Percentiles rank a stretch among this genome's conserved stretches.
phyloP scores from a whole-genome alignment of 768 basidiomycete genomes.

The Pleurotus cornucopiae region DNA sequence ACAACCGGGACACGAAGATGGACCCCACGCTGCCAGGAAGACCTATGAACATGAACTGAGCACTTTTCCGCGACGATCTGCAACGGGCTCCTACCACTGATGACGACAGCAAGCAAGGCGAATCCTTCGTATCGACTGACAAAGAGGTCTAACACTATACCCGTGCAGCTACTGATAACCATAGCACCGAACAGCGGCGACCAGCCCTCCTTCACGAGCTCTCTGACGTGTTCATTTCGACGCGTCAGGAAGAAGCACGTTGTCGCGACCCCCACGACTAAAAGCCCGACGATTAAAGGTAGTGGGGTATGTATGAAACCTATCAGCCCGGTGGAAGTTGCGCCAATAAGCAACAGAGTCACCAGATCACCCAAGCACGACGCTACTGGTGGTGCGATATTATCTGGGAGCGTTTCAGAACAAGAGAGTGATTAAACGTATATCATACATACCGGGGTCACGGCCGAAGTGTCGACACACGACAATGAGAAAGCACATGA shows the following conservation, averaged over 20 bases:
- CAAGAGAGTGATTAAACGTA: background rate
- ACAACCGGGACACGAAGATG: constrained; percentile 87
- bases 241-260: constrained; percentile 52
- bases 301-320: constrained; percentile 58
- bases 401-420: constrained; percentile 48
- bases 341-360: constrained; percentile 80
- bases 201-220: constrained; percentile 85
- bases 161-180: constrained; percentile 82
- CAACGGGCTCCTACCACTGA: constrained; percentile 57
- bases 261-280: constrained; percentile 42
- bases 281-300: constrained; percentile 52
- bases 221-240: constrained; percentile 64
- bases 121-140: constrained; percentile 86
- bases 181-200: constrained; percentile 86
- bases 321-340: constrained; percentile 69
- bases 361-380: constrained; percentile 91
- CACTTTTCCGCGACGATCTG: background rate
- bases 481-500: constrained; percentile 86
- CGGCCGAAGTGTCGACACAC: constrained; percentile 69
- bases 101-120: constrained; percentile 81
- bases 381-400: constrained; percentile 93
- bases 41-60: constrained; percentile 34
- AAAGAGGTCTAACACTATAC: constrained; percentile 87
- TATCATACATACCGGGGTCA: constrained; percentile 67
- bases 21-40: constrained; percentile 88